Evolutionary conservation across 371 early-diverging fungal genomes (phyloP).

Genomic region (Rhizopus stolonifer): DNA sequence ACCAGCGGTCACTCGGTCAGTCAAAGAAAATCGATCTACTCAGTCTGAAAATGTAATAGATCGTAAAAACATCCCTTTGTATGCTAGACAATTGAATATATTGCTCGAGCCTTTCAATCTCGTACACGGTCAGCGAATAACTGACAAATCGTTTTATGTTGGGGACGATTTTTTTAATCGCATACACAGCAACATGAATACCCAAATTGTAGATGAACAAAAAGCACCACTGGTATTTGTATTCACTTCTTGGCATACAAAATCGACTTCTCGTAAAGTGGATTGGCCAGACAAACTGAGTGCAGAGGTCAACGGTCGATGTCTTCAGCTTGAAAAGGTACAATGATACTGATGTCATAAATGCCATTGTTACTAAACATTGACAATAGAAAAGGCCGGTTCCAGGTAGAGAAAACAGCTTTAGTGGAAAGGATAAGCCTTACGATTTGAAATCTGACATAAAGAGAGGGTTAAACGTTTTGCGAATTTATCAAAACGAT

Average conservation of each 20-base stretch:
- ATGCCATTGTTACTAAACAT: no score
- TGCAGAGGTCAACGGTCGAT: constrained; percentile 21
- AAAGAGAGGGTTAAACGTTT: constrained; percentile 19
- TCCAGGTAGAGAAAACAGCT: constrained; percentile 10
- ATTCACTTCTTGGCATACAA: constrained; percentile 25
- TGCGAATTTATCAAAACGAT: constrained; percentile 24
- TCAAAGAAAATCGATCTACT: background rate
- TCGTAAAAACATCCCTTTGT: background rate
- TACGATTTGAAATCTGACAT: constrained; percentile 25
- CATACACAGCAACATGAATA: background rate
- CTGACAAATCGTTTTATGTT: background rate
- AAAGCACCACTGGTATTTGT: constrained; percentile 23
- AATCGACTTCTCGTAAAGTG: constrained; percentile 17
- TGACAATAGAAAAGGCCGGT: constrained; percentile 8
- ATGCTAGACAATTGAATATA: background rate
- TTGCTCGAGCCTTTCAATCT: background rate
- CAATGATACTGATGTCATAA: no score
- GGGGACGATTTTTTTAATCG: background rate
- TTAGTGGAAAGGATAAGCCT: constrained; percentile 38
- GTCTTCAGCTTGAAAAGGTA: constrained; percentile 24
- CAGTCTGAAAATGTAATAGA: background rate
- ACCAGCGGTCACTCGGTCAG: background rate
- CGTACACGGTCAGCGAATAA: background rate
- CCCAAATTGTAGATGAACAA: background rate
- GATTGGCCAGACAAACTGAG: constrained; percentile 37